Conservation (phyloP, 306 rosid genomes). For the apple (Malus domestica) region DNA sequence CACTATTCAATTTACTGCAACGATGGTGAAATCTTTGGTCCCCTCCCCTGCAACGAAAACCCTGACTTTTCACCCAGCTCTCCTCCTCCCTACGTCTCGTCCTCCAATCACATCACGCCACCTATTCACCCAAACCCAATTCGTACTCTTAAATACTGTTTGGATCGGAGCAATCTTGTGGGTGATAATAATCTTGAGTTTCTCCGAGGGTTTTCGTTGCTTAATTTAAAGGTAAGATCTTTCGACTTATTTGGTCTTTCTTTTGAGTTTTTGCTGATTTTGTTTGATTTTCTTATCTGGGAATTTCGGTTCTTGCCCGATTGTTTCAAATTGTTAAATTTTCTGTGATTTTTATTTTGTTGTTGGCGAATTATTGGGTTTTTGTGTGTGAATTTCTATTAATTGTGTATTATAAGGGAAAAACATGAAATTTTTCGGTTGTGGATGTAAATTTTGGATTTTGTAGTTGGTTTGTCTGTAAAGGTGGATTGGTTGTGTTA, state of each 20-base stretch:
- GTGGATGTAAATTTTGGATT: background rate
- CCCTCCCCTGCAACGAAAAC: background rate
- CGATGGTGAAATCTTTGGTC: background rate
- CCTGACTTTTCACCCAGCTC: background rate
- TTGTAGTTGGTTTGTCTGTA: background rate
- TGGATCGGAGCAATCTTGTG: background rate
- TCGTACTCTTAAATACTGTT: background rate
- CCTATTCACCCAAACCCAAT: conserved; percentile 1
- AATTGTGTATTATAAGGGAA: background rate
- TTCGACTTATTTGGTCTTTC: background rate
- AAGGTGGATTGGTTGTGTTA: background rate
- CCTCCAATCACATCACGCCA: conserved; percentile 1
- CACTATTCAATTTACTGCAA: background rate
- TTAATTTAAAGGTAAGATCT: conserved; percentile 1
- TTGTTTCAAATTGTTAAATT: background rate
- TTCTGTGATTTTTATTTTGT: background rate
- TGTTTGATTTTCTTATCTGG: background rate
- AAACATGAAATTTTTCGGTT: background rate
- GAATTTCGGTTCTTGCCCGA: background rate
- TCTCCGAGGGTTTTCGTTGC: background rate
- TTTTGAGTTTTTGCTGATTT: background rate
- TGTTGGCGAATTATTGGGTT: background rate
- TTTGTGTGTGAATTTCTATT: background rate
- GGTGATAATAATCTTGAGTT: background rate
- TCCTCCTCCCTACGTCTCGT: background rate